Evolutionary conservation across 768 basidiomycete genomes (phyloP), one percentile per base, ranked within the genome.

Genomic region (Amanita rubescens): DNA sequence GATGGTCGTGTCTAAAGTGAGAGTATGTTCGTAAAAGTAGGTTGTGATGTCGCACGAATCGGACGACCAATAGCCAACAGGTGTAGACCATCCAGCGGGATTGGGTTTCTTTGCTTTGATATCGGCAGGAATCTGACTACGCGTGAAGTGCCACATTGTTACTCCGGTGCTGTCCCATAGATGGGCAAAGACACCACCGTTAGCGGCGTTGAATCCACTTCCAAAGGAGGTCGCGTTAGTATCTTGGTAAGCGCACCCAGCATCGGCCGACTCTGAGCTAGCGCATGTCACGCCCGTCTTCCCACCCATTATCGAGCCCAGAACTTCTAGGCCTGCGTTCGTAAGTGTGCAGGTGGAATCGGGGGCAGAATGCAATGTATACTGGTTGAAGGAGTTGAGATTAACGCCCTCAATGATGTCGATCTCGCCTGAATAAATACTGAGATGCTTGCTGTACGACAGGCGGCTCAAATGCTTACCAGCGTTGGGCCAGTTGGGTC

Each of bases 321-420:
- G 59, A 34, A 64, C 61, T 19, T 59, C 42, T 19, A 55, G 19
- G 30, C 58, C 59, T 39, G 67, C 60, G 32, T 69, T 59, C 14
- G 64, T 68, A 51, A 68, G 62, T 5, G 67, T 63, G 57, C 77
- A 76, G 34, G 70, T 72, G 12, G 67, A 62, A 10, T 74, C 68
- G 15, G 66, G 61, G 7, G 75, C 69, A 17, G 77, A 82, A 63
- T 90, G 88, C 5, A 89, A 71, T 0, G 86, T 80, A 65, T 79
- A 78, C 55, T 82, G 84, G 58, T 90, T 88, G 25, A 63, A 69
- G 1, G 66, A 55, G 61, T 78, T 74, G 22, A 75, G 60, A 59
- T 90, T 79, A 51, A 90, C 85, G 15, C 85, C 84, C 62, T 91
- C 89, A 8, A 90, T 63, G 48, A 87, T 76, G 60, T 90, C 89